Evolutionary conservation across 1,284 basidiomycete genomes (phyloP).

Genomic region (Bjerkandera adusta): DNA sequence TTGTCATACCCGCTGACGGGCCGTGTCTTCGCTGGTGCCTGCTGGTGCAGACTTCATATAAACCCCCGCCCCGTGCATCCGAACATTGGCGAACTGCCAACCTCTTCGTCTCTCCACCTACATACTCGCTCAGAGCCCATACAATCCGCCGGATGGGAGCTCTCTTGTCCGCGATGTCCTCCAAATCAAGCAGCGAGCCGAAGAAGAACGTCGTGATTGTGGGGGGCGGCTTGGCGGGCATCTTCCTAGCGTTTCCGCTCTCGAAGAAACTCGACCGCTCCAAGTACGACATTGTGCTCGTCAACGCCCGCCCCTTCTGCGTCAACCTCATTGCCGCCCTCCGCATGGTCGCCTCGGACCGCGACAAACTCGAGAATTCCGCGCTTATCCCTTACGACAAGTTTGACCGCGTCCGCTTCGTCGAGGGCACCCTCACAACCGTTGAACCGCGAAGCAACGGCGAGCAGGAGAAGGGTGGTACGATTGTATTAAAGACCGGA

Average conservation of each 20-base stretch:
- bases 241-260: slow-evolving; percentile 28
- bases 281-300: slow-evolving; percentile 33
- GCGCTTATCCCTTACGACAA: slow-evolving; percentile 41
- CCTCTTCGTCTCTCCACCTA: not conserved
- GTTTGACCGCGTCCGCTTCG: slow-evolving; percentile 45
- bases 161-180: slow-evolving; percentile 23
- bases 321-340: slow-evolving; percentile 33
- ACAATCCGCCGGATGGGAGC: too few relatives aligned
- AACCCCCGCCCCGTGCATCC: not conserved
- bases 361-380: slow-evolving; percentile 32
- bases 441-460: slow-evolving; percentile 36
- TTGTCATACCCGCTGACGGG: not conserved
- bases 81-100: not conserved
- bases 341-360: slow-evolving; percentile 32
- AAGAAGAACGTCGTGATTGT: slow-evolving; percentile 36
- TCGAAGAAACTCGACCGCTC: slow-evolving; percentile 32
- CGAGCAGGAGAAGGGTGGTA: slow-evolving; percentile 36
- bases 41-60: not conserved
- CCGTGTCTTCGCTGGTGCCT: not conserved
- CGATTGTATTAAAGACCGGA: slow-evolving; percentile 45
- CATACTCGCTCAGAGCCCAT: too few relatives aligned
- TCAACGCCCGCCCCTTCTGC: slow-evolving; percentile 33
- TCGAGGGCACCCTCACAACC: slow-evolving; percentile 43
- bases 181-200: slow-evolving; percentile 16
- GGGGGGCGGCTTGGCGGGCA: slow-evolving; percentile 35